Percentiles rank a stretch among this genome's conserved stretches.
Evolutionary conservation across 306 rosid species (phyloP).

Genomic region (Glycine soja): DNA sequence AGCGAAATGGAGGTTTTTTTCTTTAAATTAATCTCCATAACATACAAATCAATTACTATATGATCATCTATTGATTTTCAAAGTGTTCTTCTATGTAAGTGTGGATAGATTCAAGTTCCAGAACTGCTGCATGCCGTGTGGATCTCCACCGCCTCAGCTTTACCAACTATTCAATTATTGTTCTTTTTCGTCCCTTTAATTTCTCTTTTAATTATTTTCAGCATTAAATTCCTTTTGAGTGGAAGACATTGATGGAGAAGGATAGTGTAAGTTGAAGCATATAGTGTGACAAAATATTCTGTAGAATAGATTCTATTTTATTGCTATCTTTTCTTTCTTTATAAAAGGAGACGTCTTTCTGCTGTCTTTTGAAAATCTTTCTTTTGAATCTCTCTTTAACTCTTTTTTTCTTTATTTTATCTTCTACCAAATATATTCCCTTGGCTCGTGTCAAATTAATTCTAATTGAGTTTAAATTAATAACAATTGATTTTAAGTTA

Average conservation of each 20-base stretch:
- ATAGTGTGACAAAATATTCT: slow-evolving; percentile 52
- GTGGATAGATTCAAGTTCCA: slow-evolving; percentile 29
- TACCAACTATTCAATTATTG: slow-evolving; percentile 36
- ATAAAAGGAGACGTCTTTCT: slow-evolving; percentile 66
- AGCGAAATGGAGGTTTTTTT: background rate
- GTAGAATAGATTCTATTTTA: slow-evolving; percentile 66
- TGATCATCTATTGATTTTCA: background rate
- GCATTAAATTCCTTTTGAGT: slow-evolving; percentile 44
- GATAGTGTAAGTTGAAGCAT: slow-evolving; percentile 43
- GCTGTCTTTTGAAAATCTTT: slow-evolving; percentile 50
- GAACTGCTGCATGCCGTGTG: slow-evolving; percentile 50
- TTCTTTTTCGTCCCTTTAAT: background rate
- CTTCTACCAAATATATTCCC: slow-evolving; percentile 36
- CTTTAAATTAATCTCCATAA: background rate
- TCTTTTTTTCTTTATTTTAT: slow-evolving; percentile 36
- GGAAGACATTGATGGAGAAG: slow-evolving; percentile 48
- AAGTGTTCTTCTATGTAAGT: background rate
- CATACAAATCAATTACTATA: background rate
- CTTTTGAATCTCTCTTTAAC: slow-evolving; percentile 42
- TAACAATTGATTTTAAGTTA: background rate
- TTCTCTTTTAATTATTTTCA: background rate
- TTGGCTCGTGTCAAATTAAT: slow-evolving; percentile 15
- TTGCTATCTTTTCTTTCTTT: slow-evolving; percentile 61
- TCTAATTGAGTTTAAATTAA: background rate
- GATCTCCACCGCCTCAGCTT: background rate